phyloP scores from a whole-genome alignment of 2,329 filamentous ascomycete species.

The Nemania sp. region DNA sequence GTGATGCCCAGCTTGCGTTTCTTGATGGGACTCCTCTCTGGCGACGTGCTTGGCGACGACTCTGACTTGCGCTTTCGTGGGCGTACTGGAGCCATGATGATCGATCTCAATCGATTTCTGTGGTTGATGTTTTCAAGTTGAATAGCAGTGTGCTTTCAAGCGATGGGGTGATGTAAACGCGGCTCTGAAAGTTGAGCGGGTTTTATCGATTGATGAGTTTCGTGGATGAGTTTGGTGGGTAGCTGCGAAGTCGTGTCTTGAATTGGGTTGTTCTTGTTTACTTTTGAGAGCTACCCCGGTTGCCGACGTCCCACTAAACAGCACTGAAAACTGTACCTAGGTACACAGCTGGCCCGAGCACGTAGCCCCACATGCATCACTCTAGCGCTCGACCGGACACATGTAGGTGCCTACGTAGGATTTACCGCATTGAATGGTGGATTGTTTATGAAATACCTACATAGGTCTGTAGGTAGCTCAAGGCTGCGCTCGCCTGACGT shows the following conservation, averaged over 20 bases:
- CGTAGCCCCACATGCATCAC: background rate
- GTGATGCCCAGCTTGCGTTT: conserved; percentile 65
- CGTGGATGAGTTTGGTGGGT: background rate
- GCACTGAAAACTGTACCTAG: background rate
- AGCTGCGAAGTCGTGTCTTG: conserved; percentile 8
- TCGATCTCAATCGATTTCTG: background rate
- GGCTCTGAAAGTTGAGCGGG: too few species aligned
- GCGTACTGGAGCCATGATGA: conserved; percentile 33
- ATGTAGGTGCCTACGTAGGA: background rate
- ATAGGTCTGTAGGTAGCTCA: conserved; percentile 22
- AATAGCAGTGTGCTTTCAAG: conserved; percentile 5
- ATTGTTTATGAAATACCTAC: background rate
- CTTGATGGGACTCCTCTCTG: conserved; percentile 62
- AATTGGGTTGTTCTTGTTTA: conserved; percentile 26
- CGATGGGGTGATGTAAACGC: background rate
- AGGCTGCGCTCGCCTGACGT: conserved; percentile 40
- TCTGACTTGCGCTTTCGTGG: conserved; percentile 50
- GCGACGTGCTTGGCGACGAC: conserved; percentile 39
- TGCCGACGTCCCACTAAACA: background rate
- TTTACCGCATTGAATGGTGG: too few species aligned
- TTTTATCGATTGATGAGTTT: conserved; percentile 7
- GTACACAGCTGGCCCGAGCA: conserved; percentile 13
- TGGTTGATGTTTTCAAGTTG: conserved; percentile 2
- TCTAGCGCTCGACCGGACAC: background rate
- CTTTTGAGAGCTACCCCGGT: conserved; percentile 21